These are phyloP conservation scores for Daldinia loculata DNA, from an alignment of 495 filamentous ascomycete genomes.

Conservation along the genomic window DNA sequence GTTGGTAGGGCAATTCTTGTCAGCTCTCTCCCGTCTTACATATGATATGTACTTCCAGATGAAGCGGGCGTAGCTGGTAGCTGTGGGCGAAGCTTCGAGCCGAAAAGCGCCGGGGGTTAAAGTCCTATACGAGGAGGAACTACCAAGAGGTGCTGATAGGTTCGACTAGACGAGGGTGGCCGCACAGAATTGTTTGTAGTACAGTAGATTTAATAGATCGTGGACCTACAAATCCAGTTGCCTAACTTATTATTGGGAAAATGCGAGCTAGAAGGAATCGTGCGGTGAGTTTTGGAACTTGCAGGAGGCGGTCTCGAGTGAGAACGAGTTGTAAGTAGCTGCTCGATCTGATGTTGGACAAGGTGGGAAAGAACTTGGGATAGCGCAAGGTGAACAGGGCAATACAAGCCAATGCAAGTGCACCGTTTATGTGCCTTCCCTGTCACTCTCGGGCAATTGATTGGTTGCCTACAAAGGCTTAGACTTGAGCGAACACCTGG, in stretches of 20 bases:
- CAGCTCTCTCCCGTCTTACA: slow-evolving; percentile 20
- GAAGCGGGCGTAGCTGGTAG: slow-evolving; percentile 28
- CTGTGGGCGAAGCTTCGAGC: slow-evolving; percentile 38
- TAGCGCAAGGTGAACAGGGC: slow-evolving; percentile 35
- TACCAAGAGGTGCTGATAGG: not conserved
- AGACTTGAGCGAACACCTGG: slow-evolving; percentile 25
- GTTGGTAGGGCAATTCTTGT: slow-evolving; percentile 30
- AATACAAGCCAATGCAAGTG: slow-evolving; percentile 36
- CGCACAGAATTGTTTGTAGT: slow-evolving; percentile 7
- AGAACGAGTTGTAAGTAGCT: slow-evolving; percentile 11
- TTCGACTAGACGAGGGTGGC: slow-evolving; percentile 6
- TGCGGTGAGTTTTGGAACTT: slow-evolving; percentile 20
- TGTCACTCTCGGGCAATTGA: slow-evolving; percentile 23
- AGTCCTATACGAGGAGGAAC: slow-evolving; percentile 37
- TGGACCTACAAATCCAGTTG: slow-evolving; percentile 16
- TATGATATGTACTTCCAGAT: slow-evolving; percentile 25
- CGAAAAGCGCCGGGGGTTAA: slow-evolving; percentile 32
- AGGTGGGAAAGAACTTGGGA: slow-evolving; percentile 19
- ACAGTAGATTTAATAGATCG: slow-evolving; percentile 18
- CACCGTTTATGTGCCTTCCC: slow-evolving; percentile 37
- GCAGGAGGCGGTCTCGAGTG: slow-evolving; percentile 27
- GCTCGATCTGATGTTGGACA: slow-evolving; percentile 17
- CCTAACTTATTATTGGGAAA: slow-evolving; percentile 1
- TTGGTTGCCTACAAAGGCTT: slow-evolving; percentile 31
- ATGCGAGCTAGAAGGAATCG: slow-evolving; percentile 20